These are phyloP conservation scores for Neopestalotiopsis sp. DNA, from an alignment of 2,329 filamentous ascomycete species.

Conservation along the genomic window DNA sequence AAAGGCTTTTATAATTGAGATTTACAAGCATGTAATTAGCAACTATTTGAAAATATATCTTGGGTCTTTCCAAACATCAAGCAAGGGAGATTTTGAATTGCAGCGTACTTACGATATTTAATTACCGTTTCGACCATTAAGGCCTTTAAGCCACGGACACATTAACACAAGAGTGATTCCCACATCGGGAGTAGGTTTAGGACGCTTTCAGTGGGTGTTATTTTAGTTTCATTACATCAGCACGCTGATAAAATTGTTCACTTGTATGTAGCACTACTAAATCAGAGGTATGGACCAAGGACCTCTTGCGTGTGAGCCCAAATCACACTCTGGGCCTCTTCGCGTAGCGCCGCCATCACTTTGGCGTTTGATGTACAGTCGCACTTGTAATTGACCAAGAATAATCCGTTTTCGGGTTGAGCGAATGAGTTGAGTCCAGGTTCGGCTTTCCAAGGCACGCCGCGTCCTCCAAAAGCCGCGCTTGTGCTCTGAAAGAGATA, in stretches of 20 bases:
- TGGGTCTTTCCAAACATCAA: too few relatives aligned
- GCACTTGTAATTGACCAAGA: conserved; percentile 39
- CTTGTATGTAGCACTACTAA: neutral
- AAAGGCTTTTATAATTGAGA: too few relatives aligned
- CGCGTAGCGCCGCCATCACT: conserved; percentile 32
- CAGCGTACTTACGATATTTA: too few relatives aligned
- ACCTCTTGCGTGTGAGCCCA: conserved; percentile 40
- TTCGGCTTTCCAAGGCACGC: conserved; percentile 37
- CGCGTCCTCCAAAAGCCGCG: conserved; percentile 40
- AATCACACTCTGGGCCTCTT: conserved; percentile 33
- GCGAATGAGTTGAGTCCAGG: conserved; percentile 34
- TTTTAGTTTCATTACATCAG: too few relatives aligned
- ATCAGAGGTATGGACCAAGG: conserved; percentile 27
- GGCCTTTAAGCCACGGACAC: too few relatives aligned
- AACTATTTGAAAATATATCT: too few relatives aligned
- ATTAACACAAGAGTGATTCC: too few relatives aligned
- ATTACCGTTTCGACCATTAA: too few relatives aligned
- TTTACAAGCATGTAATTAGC: too few relatives aligned
- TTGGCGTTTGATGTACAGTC: conserved; percentile 37
- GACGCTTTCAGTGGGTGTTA: too few relatives aligned
- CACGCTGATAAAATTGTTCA: neutral
- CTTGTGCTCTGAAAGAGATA: conserved; percentile 42
- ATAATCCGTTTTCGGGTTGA: conserved; percentile 34
- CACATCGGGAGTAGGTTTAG: too few relatives aligned
- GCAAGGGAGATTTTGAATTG: too few relatives aligned